A percentile compares a stretch with the other conserved stretches of the same genome.
phyloP scores from a whole-genome alignment of 2,329 filamentous ascomycete genomes.

The Colletotrichum sublineola region DNA sequence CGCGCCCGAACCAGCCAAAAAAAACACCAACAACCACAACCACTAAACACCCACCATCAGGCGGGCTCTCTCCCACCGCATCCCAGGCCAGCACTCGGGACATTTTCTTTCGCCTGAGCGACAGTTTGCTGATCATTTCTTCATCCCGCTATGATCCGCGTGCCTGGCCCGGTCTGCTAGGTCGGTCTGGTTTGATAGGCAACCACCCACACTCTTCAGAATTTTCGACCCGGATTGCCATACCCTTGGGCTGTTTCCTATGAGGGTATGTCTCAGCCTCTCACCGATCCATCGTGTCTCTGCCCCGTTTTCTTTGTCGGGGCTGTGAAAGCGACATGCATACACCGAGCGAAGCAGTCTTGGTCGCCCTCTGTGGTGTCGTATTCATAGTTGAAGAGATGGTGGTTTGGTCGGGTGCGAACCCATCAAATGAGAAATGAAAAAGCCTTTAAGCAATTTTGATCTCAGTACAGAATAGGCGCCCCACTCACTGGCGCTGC shows the following conservation, averaged over 20 bases:
- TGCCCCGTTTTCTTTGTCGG: not conserved
- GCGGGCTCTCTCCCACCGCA: not conserved
- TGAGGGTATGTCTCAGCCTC: not conserved
- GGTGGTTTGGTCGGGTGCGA: not conserved
- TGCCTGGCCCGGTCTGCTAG: slow-evolving; percentile 17
- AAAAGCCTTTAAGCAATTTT: not conserved
- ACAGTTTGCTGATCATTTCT: slow-evolving; percentile 32
- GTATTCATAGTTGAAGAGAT: not conserved
- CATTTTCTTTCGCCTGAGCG: slow-evolving; percentile 13
- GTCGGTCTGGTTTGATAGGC: slow-evolving; percentile 20
- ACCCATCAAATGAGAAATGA: not conserved
- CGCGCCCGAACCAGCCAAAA: slow-evolving; percentile 6
- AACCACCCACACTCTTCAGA: slow-evolving; percentile 10
- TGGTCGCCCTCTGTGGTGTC: not conserved
- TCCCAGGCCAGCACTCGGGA: slow-evolving; percentile 18
- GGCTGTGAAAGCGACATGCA: not conserved
- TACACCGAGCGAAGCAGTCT: not conserved
- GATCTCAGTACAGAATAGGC: not conserved
- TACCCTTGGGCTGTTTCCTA: not conserved
- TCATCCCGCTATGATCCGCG: slow-evolving; percentile 28
- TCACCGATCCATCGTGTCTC: slow-evolving; percentile 10
- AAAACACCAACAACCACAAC: slow-evolving; percentile 7
- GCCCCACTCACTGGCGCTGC: not conserved
- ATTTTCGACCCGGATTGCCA: not conserved
- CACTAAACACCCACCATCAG: not conserved